Evolutionary conservation across 2,329 filamentous ascomycete genomes (phyloP).

Genomic region (Penicillium sp.): DNA sequence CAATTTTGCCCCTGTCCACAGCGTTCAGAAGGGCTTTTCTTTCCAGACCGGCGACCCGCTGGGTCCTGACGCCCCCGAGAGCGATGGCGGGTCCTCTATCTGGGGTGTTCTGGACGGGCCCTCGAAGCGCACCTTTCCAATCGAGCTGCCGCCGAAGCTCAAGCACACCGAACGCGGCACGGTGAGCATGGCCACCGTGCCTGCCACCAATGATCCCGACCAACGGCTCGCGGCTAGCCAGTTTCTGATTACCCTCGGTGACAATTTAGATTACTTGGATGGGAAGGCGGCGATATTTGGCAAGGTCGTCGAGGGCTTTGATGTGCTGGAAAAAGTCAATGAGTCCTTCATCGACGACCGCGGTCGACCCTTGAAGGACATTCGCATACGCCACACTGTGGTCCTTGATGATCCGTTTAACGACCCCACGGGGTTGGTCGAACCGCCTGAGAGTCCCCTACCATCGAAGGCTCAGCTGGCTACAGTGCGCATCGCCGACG

Average conservation of each 20-base stretch:
- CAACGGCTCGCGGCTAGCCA: slow-evolving; percentile 81
- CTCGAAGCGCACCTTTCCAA: slow-evolving; percentile 71
- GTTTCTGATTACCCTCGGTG: slow-evolving; percentile 87
- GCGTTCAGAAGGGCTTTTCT: slow-evolving; percentile 89
- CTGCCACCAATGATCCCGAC: slow-evolving; percentile 72
- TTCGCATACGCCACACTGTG: slow-evolving; percentile 88
- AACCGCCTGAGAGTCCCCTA: slow-evolving; percentile 74
- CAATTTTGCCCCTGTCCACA: slow-evolving; percentile 92
- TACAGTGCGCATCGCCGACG: slow-evolving; percentile 86
- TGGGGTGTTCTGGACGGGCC: slow-evolving; percentile 77
- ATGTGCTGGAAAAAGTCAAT: slow-evolving; percentile 91
- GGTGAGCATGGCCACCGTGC: slow-evolving; percentile 95
- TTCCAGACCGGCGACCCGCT: slow-evolving; percentile 95
- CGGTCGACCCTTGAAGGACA: slow-evolving; percentile 86
- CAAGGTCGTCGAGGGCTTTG: slow-evolving; percentile 93
- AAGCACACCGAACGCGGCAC: slow-evolving; percentile 88
- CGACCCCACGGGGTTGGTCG: slow-evolving; percentile 72
- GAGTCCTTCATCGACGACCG: slow-evolving; percentile 80
- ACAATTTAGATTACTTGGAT: slow-evolving; percentile 85
- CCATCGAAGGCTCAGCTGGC: slow-evolving; percentile 83
- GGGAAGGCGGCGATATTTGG: slow-evolving; percentile 94
- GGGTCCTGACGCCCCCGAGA: slow-evolving; percentile 76
- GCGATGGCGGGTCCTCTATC: slow-evolving; percentile 89
- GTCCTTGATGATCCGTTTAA: slow-evolving; percentile 88
- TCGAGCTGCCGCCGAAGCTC: slow-evolving; percentile 80